Conservation (phyloP, 2,329 filamentous ascomycete genomes). For the Massarina eburnea region DNA sequence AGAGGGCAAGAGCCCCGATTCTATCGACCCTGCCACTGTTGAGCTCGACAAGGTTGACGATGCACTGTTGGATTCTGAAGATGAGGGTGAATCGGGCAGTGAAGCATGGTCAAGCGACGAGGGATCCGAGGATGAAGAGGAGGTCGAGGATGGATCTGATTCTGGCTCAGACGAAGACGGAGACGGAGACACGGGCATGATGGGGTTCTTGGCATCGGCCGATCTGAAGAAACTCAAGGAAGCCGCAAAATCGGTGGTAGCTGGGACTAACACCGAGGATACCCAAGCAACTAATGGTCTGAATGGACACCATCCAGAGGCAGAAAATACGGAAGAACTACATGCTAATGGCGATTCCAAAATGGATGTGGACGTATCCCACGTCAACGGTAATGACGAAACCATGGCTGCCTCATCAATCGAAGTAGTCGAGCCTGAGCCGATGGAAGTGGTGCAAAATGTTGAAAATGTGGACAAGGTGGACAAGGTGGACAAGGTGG, state of each 20-base stretch:
- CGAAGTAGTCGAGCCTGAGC: conserved; percentile 15
- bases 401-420: conserved; percentile 12
- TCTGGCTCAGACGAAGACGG: conserved; percentile 41
- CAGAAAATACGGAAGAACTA: conserved; percentile 47
- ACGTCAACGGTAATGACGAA: conserved; percentile 15
- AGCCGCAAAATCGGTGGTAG: conserved; percentile 27
- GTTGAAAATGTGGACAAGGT: no score
- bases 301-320: conserved; percentile 41
- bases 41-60: conserved; percentile 46
- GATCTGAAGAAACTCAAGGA: conserved; percentile 41
- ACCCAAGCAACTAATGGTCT: conserved; percentile 13
- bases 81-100: conserved; percentile 34
- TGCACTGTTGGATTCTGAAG: conserved; percentile 41
- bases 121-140: conserved; percentile 30
- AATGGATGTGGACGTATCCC: conserved; percentile 8
- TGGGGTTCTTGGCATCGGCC: conserved; percentile 37
- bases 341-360: conserved; percentile 15
- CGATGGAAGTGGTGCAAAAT: conserved; percentile 15
- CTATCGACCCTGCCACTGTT: conserved; percentile 39
- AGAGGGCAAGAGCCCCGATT: conserved; percentile 17
- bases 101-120: conserved; percentile 43
- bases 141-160: conserved; percentile 24
- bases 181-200: conserved; percentile 38
- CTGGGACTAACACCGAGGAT: conserved; percentile 44
- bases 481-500: no score